phyloP scores from a whole-genome alignment of 2,329 filamentous ascomycete species.

The Pseudogymnoascus sp. region DNA sequence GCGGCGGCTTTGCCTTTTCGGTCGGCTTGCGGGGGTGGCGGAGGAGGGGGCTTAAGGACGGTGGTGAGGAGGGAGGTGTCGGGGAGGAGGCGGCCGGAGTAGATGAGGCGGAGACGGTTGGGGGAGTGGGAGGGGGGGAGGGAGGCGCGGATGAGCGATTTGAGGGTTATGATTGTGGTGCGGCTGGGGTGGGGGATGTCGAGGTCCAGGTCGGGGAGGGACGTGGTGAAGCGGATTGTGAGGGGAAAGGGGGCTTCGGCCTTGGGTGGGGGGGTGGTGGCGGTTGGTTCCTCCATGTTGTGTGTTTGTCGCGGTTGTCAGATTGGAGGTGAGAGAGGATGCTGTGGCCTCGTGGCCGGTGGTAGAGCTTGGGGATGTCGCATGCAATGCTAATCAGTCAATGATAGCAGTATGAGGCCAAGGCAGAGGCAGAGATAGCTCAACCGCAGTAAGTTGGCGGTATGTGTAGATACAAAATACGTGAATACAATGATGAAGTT shows the following conservation, averaged over 20 bases:
- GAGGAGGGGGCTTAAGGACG: constrained; percentile 56
- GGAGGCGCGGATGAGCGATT: constrained; percentile 68
- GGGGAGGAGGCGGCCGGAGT: constrained; percentile 76
- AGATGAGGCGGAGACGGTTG: constrained; percentile 77
- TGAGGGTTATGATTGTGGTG: constrained; percentile 70
- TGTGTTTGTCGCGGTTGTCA: background rate
- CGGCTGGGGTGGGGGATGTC: constrained; percentile 59
- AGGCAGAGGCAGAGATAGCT: background rate
- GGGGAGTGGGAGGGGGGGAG: constrained; percentile 54
- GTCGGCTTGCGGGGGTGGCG: constrained; percentile 34
- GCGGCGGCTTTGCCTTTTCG: constrained; percentile 49
- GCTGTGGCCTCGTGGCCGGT: background rate
- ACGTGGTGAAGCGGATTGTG: constrained; percentile 82
- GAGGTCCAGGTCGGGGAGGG: constrained; percentile 74
- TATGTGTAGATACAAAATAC: background rate
- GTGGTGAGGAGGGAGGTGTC: constrained; percentile 61
- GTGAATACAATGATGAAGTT: background rate
- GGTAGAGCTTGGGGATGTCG: background rate
- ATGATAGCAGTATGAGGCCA: background rate
- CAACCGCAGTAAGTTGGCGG: background rate
- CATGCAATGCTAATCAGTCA: background rate
- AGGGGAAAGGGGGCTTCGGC: constrained; percentile 50
- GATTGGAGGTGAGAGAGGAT: background rate
- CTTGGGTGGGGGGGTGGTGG: background rate
- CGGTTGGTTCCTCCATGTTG: background rate